Conservation (phyloP, 495 filamentous ascomycete genomes). For the Annulohypoxylon bovei region DNA sequence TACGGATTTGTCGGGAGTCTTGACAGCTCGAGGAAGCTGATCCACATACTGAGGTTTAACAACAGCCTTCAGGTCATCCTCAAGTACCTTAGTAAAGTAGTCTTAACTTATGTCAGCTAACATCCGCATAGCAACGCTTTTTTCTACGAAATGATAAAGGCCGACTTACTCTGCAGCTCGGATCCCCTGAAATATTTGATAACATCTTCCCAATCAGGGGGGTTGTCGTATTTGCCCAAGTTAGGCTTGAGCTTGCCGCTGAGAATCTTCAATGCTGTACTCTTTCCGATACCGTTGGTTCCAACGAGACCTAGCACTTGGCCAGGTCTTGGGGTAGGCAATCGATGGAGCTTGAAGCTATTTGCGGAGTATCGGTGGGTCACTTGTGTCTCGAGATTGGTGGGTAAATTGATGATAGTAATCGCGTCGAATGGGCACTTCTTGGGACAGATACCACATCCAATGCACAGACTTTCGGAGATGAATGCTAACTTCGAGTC, state of each 20-base stretch:
- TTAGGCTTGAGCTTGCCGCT: conserved; percentile 99
- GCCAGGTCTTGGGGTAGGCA: conserved; percentile 94
- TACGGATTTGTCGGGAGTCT: conserved; percentile 78
- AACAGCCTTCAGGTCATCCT: conserved; percentile 95
- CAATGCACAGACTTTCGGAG: conserved; percentile 92
- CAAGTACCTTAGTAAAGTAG: conserved; percentile 97
- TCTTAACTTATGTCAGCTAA: conserved; percentile 65
- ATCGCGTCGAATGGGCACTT: conserved; percentile 99
- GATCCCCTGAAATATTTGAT: conserved; percentile 97
- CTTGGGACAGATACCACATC: conserved; percentile 99
- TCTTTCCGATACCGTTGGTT: conserved; percentile 99
- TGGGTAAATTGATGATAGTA: conserved; percentile 99
- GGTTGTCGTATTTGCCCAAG: conserved; percentile 91
- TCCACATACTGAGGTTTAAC: conserved; percentile 99
- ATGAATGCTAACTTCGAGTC: conserved; percentile 98
- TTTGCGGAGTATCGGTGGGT: conserved; percentile 99
- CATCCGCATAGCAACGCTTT: neutral
- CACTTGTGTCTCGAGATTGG: conserved; percentile 96
- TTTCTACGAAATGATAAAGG: neutral
- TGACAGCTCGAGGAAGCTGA: conserved; percentile 92
- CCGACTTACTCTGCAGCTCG: conserved; percentile 87
- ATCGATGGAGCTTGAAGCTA: conserved; percentile 97
- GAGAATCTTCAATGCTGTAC: conserved; percentile 96
- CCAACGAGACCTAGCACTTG: conserved; percentile 97
- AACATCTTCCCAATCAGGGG: conserved; percentile 98